Base-by-base conservation (phyloP, 306 rosid species). In the Prunus mongolica region DNA sequence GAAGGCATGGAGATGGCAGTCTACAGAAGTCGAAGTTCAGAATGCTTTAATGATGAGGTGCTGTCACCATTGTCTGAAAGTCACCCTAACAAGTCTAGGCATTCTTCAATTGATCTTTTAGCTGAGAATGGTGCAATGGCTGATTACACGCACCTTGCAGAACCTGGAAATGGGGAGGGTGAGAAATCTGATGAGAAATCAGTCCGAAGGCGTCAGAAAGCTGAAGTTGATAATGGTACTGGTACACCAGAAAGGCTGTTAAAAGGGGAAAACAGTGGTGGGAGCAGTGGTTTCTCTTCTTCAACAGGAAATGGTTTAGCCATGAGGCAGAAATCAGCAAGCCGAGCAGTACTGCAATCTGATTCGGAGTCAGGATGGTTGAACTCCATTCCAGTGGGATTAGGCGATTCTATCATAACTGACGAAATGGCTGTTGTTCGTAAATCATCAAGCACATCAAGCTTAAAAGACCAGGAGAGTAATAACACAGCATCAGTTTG, bases 141-240 rank as follows among this genome's bases (percentile, higher is more conserved):
- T 44, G 87, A 72, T 13, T 70, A 80, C 73, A 70, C 75, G 65
- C 82, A 65, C 76, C 61, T 66, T 69, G 52, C 83, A 24, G 91
- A 89, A 22, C 67, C 81, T n/a, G 86, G 84, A 20, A 85, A 88
- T 56, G 90, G 84, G 34, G 88, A 78, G 52, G 68, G 64, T 73
- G 93, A 89, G 19, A 91, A 79, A 81, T 87, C 86, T 52, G 93
- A 89, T 57, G 97, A 92, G 76, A 90, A 88, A 75, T 86, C 91
- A 0, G 91, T 92, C 70, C 93, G 97, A 14, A 84, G 97, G 85
- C 96, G 93, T 81, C 91, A 82, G 80, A 90, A 87, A 74, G 63
- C 85, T n/a, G 91, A 89, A 60, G 88, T 80, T 74, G 97, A 89
- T 78, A 67, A 73, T 32, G 85, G 85, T 73, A 76, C 57, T 65